These are phyloP conservation scores for Harrya chromipes DNA, from an alignment of 768 basidiomycete genomes.

Conservation along the genomic window DNA sequence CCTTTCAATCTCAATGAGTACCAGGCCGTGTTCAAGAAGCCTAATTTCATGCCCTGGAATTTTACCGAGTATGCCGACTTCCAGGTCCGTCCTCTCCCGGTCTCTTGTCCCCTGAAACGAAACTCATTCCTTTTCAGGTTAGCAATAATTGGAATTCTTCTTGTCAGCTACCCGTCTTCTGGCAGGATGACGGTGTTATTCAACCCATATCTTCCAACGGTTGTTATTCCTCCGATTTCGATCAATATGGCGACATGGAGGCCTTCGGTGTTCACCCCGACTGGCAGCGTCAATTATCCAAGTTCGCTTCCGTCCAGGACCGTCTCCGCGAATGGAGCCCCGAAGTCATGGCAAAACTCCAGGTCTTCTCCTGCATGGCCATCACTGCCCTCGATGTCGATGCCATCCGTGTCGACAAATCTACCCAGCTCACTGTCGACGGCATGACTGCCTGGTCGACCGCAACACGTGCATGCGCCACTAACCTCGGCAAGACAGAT, in stretches of 20 bases:
- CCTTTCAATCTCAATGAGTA: constrained; percentile 81
- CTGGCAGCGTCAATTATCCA: constrained; percentile 91
- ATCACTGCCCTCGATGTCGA: constrained; percentile 89
- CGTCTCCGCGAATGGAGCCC: constrained; percentile 93
- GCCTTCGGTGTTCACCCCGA: constrained; percentile 96
- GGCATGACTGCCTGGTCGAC: constrained; percentile 76
- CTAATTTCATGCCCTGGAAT: constrained; percentile 79
- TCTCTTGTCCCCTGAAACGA: neutral
- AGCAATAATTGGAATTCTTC: constrained; percentile 68
- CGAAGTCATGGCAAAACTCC: constrained; percentile 71
- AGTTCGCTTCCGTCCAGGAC: constrained; percentile 95
- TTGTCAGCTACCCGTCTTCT: constrained; percentile 76
- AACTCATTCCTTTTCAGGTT: constrained; percentile 21
- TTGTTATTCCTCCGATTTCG: constrained; percentile 82
- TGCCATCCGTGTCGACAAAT: constrained; percentile 93
- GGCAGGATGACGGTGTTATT: constrained; percentile 70
- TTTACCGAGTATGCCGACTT: constrained; percentile 86
- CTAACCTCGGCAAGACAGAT: constrained; percentile 70
- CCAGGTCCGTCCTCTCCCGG: constrained; percentile 39
- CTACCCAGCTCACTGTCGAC: constrained; percentile 85
- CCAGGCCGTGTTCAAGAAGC: constrained; percentile 67
- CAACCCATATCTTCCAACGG: constrained; percentile 54
- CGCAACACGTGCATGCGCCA: constrained; percentile 72
- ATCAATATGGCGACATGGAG: constrained; percentile 96
- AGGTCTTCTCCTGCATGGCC: constrained; percentile 78